A percentile compares a stretch with the other conserved stretches of the same genome.
Conservation (phyloP, 345 rosid species). For the Sisymbrium altissimum region DNA sequence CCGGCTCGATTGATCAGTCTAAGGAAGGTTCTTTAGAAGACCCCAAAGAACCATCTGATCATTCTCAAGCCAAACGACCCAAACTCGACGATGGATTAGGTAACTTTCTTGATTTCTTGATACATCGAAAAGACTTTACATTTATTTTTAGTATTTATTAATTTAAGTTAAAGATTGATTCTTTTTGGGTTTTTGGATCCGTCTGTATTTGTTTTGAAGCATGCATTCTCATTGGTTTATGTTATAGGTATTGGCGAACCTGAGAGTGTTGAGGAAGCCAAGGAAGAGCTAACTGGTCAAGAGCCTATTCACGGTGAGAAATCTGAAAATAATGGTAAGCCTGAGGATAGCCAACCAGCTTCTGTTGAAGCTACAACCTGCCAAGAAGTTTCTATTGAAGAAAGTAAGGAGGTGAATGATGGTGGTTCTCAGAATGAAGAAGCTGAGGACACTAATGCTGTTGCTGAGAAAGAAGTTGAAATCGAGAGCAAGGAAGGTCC, state of each 20-base stretch:
- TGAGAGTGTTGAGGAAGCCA: slow-evolving; percentile 27
- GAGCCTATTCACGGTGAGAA: not conserved
- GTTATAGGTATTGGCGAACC: not conserved
- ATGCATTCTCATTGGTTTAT: not conserved
- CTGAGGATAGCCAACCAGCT: slow-evolving; percentile 23
- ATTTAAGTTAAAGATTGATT: too few relatives aligned
- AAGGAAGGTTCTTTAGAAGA: slow-evolving; percentile 30
- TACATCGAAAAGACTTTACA: not conserved
- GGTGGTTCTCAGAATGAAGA: not conserved
- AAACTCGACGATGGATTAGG: slow-evolving; percentile 56
- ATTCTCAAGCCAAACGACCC: slow-evolving; percentile 49
- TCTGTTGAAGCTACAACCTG: slow-evolving; percentile 17
- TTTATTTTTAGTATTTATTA: not conserved
- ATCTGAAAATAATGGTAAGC: slow-evolving; percentile 4
- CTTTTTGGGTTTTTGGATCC: not conserved
- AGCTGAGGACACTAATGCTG: not conserved
- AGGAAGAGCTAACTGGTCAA: too few relatives aligned
- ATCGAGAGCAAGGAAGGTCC: slow-evolving; percentile 4
- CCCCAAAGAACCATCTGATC: slow-evolving; percentile 24
- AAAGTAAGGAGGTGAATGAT: slow-evolving; percentile 12
- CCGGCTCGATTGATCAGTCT: not conserved
- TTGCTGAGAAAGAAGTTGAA: slow-evolving; percentile 26
- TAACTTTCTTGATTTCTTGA: slow-evolving; percentile 1
- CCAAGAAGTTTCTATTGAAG: slow-evolving; percentile 10
- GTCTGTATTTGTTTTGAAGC: not conserved